phyloP scores from a whole-genome alignment of 768 basidiomycete genomes.

The Mycena belliarum region DNA sequence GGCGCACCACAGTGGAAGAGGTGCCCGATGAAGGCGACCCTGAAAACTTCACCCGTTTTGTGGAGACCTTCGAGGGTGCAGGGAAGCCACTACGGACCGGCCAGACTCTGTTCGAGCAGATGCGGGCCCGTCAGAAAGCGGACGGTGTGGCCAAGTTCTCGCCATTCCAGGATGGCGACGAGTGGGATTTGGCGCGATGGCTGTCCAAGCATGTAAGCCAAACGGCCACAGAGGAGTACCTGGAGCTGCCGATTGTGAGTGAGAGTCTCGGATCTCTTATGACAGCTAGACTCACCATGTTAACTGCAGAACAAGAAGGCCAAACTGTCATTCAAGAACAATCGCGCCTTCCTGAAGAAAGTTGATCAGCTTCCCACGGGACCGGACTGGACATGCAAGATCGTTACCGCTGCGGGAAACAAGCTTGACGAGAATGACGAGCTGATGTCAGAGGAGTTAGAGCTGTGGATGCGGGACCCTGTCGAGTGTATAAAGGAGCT shows the following conservation, averaged over 20 bases:
- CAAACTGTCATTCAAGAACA: background rate
- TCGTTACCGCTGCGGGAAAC: slow-evolving; percentile 21
- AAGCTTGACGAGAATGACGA: background rate
- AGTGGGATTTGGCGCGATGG: slow-evolving; percentile 34
- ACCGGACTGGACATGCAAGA: slow-evolving; percentile 25
- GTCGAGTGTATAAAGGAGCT: slow-evolving; percentile 25
- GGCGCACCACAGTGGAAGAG: background rate
- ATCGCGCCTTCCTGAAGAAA: background rate
- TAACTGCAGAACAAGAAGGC: background rate
- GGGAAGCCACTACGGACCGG: background rate
- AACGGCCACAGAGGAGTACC: slow-evolving; percentile 29
- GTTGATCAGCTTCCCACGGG: slow-evolving; percentile 25
- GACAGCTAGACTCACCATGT: background rate
- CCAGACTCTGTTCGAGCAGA: background rate
- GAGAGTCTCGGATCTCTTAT: background rate
- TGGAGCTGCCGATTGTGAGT: slow-evolving; percentile 23
- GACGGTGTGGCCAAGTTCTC: background rate
- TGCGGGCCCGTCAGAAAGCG: background rate
- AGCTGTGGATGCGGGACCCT: slow-evolving; percentile 14
- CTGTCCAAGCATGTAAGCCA: slow-evolving; percentile 30
- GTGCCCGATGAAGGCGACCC: background rate
- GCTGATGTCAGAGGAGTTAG: slow-evolving; percentile 4
- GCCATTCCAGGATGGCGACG: slow-evolving; percentile 1
- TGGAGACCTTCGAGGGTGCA: background rate
- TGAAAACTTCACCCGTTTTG: background rate